Conservation (phyloP, 805 yeast genomes). For the Spathaspora boniae region DNA sequence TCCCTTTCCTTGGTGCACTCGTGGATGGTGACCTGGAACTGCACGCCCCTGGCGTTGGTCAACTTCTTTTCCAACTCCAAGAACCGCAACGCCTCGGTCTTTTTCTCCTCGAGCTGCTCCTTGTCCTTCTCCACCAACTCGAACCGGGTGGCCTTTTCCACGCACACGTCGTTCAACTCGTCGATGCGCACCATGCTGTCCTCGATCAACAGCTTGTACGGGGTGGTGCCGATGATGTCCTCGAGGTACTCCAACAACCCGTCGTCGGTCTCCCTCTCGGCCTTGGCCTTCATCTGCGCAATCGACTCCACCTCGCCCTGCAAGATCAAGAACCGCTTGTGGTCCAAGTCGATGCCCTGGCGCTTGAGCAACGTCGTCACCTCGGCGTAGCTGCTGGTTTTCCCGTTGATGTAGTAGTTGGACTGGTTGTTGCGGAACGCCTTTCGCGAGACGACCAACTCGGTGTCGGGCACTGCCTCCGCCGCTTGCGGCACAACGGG, state of each 20-base stretch:
- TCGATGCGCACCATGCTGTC: constrained; percentile 58
- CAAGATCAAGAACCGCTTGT: constrained; percentile 86
- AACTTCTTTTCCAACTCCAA: constrained; percentile 62
- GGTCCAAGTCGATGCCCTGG: constrained; percentile 91
- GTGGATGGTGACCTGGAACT: constrained; percentile 50
- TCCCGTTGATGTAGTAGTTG: constrained; percentile 70
- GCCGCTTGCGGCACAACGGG: constrained; percentile 26
- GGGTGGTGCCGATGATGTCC: constrained; percentile 93
- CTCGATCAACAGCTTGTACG: constrained; percentile 76
- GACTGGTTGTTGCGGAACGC: constrained; percentile 78
- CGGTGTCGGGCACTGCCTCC: constrained; percentile 44
- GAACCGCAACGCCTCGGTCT: constrained; percentile 66
- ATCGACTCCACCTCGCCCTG: constrained; percentile 99
- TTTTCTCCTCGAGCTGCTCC: constrained; percentile 57
- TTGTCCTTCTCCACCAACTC: constrained; percentile 78
- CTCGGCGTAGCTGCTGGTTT: constrained; percentile 66
- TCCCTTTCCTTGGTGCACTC: constrained; percentile 39
- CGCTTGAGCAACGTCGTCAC: constrained; percentile 72
- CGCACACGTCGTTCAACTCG: constrained; percentile 71
- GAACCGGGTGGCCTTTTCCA: constrained; percentile 77
- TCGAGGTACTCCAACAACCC: constrained; percentile 92
- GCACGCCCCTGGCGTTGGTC: constrained; percentile 48
- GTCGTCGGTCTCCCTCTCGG: constrained; percentile 87
- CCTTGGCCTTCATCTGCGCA: constrained; percentile 98
- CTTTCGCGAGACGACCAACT: constrained; percentile 70